A percentile compares a stretch with the other conserved stretches of the same genome.
Evolutionary conservation across 257 asterid genomes (phyloP).

Genomic region (Solanum peruvianum): DNA sequence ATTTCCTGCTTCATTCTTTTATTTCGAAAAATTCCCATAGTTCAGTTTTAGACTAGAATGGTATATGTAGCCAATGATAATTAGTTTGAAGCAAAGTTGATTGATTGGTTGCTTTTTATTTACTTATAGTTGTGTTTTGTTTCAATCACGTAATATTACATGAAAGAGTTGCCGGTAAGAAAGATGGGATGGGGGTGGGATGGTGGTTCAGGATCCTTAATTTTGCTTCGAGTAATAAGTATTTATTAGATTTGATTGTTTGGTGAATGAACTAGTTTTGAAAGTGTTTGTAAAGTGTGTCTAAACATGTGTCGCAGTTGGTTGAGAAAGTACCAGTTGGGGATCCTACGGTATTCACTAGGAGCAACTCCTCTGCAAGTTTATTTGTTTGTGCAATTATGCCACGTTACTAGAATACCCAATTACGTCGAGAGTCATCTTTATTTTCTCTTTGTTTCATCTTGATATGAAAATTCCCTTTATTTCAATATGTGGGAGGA

Average conservation of each 20-base stretch:
- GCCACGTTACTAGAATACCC: background rate
- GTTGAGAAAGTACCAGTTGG: background rate
- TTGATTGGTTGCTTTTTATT: background rate
- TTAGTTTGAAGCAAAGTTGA: background rate
- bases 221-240: background rate
- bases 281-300: background rate
- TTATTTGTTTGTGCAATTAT: background rate
- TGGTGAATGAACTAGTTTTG: background rate
- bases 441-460: background rate
- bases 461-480: background rate
- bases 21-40: background rate
- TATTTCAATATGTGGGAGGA: background rate
- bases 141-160: background rate
- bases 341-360: background rate
- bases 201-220: background rate
- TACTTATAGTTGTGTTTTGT: background rate
- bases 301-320: background rate
- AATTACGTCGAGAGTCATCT: background rate
- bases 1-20: background rate
- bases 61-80: background rate
- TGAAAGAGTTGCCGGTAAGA: background rate
- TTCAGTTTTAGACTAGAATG: background rate
- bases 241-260: background rate
- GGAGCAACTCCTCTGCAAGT: background rate
- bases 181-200: background rate